A percentile compares a stretch with the other conserved stretches of the same genome.
phyloP scores from a whole-genome alignment of 306 rosid genomes.

The Carpinus viminea region DNA sequence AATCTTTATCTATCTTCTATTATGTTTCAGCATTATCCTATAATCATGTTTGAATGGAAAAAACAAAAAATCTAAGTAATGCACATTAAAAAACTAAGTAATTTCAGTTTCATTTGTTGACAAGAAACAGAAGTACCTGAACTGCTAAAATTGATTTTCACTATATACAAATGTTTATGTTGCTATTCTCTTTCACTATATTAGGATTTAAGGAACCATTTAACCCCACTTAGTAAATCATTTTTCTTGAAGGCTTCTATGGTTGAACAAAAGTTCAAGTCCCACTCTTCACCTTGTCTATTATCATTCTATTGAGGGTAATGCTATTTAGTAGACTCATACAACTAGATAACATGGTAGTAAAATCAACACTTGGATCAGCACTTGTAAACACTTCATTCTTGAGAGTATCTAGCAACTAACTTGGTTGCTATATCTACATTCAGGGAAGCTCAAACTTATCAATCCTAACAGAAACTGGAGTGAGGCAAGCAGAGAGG shows the following conservation, averaged over 20 bases:
- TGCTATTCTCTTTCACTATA: background rate
- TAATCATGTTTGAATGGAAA: too few species aligned
- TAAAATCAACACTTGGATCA: too few species aligned
- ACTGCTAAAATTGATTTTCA: background rate
- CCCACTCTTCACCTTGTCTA: background rate
- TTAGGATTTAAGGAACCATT: background rate
- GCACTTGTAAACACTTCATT: too few species aligned
- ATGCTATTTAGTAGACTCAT: too few species aligned
- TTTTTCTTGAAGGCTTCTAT: background rate
- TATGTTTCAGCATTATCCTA: too few species aligned
- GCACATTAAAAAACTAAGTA: background rate
- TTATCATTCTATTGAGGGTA: too few species aligned
- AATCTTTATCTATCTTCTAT: too few species aligned
- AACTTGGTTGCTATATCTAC: slow-evolving; percentile 11
- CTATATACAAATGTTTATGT: background rate
- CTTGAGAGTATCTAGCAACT: background rate
- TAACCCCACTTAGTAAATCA: background rate
- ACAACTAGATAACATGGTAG: too few species aligned
- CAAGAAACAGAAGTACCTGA: background rate
- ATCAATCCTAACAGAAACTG: slow-evolving; percentile 63
- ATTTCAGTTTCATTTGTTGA: background rate
- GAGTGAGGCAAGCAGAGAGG: slow-evolving; percentile 66
- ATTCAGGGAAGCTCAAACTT: slow-evolving; percentile 65
- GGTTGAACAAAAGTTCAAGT: background rate
- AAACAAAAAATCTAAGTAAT: background rate